These are phyloP conservation scores for Mycena latifolia DNA, from an alignment of 768 basidiomycete species.

Conservation along the genomic window DNA sequence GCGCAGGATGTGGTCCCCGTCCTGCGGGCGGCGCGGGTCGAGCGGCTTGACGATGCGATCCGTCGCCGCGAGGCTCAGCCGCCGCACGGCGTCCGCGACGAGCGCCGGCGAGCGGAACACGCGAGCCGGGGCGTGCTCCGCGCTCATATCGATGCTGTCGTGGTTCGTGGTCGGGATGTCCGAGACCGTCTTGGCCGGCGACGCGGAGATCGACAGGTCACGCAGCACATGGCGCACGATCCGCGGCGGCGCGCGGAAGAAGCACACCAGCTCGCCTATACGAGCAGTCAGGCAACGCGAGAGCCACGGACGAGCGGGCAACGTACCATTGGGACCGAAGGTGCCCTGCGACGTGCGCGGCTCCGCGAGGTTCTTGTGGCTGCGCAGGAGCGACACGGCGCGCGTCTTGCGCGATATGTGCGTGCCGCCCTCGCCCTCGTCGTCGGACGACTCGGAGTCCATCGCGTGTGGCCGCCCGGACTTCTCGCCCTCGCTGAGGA, in stretches of 20 bases:
- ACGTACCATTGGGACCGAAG: conserved; percentile 89
- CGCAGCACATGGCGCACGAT: conserved; percentile 72
- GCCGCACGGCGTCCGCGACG: conserved; percentile 79
- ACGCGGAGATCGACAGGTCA: conserved; percentile 54
- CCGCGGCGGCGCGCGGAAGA: conserved; percentile 83
- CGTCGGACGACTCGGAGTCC: conserved; percentile 77
- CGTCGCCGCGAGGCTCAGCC: conserved; percentile 70
- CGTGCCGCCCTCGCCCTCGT: conserved; percentile 32
- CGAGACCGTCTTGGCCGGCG: conserved; percentile 52
- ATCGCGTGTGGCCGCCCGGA: conserved; percentile 49
- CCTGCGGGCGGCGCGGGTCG: conserved; percentile 59
- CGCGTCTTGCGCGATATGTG: conserved; percentile 54
- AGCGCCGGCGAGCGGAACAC: conserved; percentile 74
- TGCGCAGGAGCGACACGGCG: conserved; percentile 67
- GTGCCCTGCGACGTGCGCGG: conserved; percentile 89
- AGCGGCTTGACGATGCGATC: conserved; percentile 60
- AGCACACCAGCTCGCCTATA: conserved; percentile 87
- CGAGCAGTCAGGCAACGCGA: conserved; percentile 13
- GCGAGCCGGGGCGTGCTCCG: conserved; percentile 36
- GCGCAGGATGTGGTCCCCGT: conserved; percentile 71
- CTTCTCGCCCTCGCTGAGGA: conserved; percentile 74
- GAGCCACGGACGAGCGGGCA: neutral
- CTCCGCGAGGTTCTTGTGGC: conserved; percentile 84
- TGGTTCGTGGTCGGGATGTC: conserved; percentile 33
- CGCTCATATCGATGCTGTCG: conserved; percentile 37